Percentiles rank a stretch among this genome's conserved stretches.
Evolutionary conservation across 1,284 basidiomycete species (phyloP).

Genomic region (Chalciporus piperatoides): DNA sequence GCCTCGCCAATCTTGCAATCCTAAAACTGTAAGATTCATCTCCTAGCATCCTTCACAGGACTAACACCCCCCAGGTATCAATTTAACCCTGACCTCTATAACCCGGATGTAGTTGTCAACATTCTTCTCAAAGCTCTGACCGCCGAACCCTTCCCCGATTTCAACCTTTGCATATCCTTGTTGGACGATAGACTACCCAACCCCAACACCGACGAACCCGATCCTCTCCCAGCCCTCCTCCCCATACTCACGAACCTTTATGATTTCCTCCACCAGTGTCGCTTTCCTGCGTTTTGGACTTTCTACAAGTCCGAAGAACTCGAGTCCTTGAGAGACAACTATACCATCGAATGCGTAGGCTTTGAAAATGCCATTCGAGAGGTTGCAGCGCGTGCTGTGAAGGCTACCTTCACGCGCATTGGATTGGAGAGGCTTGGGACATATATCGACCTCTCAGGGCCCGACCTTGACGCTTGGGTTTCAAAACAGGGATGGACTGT

Average conservation of each 20-base stretch:
- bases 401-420: constrained; percentile 77
- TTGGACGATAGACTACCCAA: constrained; percentile 71
- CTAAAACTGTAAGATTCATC: constrained; percentile 62
- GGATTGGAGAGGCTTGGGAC: constrained; percentile 61
- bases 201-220: constrained; percentile 70
- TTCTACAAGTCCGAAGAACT: constrained; percentile 65
- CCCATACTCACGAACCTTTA: constrained; percentile 75
- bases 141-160: constrained; percentile 82
- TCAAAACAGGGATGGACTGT: constrained; percentile 73
- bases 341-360: constrained; percentile 75
- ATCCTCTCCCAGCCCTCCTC: constrained; percentile 72
- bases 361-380: constrained; percentile 80
- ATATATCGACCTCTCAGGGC: constrained; percentile 70
- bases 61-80: constrained; percentile 70
- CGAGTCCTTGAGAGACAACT: constrained; percentile 75
- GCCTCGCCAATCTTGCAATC: constrained; percentile 88
- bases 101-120: constrained; percentile 90
- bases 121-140: constrained; percentile 92
- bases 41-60: not conserved
- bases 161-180: constrained; percentile 89
- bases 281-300: constrained; percentile 89
- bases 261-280: constrained; percentile 78
- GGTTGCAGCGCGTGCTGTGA: constrained; percentile 74
- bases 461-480: constrained; percentile 64
- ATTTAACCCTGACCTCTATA: constrained; percentile 92